Evolutionary conservation across 2,329 filamentous ascomycete species (phyloP).

Genomic region (Penicillium sp.): DNA sequence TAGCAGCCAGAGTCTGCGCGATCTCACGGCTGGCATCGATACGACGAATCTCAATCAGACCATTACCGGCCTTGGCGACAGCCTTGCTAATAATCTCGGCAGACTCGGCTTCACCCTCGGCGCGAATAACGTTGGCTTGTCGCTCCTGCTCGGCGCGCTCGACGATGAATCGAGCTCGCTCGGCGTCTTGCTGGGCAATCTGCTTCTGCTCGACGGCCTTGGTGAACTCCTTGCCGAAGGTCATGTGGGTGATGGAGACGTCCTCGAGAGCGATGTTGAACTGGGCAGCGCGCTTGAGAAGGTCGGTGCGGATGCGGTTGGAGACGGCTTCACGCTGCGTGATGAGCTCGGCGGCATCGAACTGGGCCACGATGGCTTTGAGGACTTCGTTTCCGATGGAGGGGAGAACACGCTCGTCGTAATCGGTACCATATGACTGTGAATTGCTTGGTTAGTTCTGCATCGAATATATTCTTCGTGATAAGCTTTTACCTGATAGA

Average conservation of each 20-base stretch:
- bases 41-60: conserved; percentile 90
- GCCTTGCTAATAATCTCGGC: conserved; percentile 94
- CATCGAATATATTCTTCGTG: not conserved
- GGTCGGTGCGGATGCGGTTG: conserved; percentile 87
- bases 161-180: conserved; percentile 95
- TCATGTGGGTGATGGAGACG: conserved; percentile 99
- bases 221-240: conserved; percentile 98
- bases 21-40: conserved; percentile 98
- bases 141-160: conserved; percentile 98
- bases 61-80: conserved; percentile 88
- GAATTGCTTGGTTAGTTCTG: conserved; percentile 2
- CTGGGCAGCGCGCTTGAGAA: conserved; percentile 87
- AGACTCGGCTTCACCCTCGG: conserved; percentile 95
- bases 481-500: conserved; percentile 76
- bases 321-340: conserved; percentile 97
- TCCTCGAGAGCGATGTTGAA: conserved; percentile 99
- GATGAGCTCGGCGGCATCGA: conserved; percentile 97
- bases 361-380: conserved; percentile 97
- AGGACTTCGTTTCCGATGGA: conserved; percentile 99
- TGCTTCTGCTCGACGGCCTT: conserved; percentile 99
- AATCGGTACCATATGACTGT: conserved; percentile 94
- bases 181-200: conserved; percentile 98
- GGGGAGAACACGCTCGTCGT: conserved; percentile 96
- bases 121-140: conserved; percentile 96
- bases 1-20: conserved; percentile 79